These are phyloP conservation scores for Bathelium albidoporum DNA, from an alignment of 495 filamentous ascomycete genomes.

Conservation along the genomic window DNA sequence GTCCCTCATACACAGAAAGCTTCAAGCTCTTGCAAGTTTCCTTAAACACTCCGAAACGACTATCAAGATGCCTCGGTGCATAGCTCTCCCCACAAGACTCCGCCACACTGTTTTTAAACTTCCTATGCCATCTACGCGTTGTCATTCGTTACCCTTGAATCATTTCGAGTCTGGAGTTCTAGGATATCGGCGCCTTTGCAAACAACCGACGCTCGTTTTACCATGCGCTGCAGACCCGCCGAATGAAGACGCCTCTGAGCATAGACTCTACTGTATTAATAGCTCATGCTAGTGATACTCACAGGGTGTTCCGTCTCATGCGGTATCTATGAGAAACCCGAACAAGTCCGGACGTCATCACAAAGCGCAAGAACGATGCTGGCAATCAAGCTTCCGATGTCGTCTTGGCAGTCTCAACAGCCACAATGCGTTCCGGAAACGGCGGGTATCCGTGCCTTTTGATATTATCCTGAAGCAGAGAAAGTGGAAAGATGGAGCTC, in stretches of 20 bases:
- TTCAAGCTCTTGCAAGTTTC: not conserved
- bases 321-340: not conserved
- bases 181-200: not conserved
- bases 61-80: not conserved
- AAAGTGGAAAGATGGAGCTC: not conserved
- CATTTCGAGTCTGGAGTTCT: not conserved
- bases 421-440: not conserved
- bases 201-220: not conserved
- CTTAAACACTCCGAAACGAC: not conserved
- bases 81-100: not conserved
- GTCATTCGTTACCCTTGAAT: not conserved
- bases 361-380: not conserved
- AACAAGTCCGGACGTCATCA: not conserved
- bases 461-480: not conserved
- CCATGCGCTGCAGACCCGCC: not conserved
- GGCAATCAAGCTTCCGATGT: not conserved
- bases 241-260: not conserved
- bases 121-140: not conserved
- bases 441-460: not conserved
- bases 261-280: not conserved
- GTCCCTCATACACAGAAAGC: not conserved
- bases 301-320: not conserved
- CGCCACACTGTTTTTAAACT: not conserved
- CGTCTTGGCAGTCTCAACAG: not conserved
- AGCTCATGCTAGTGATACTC: not conserved